Conservation (phyloP, 2,329 filamentous ascomycete genomes). For the Aspergillus eucalypticola region DNA sequence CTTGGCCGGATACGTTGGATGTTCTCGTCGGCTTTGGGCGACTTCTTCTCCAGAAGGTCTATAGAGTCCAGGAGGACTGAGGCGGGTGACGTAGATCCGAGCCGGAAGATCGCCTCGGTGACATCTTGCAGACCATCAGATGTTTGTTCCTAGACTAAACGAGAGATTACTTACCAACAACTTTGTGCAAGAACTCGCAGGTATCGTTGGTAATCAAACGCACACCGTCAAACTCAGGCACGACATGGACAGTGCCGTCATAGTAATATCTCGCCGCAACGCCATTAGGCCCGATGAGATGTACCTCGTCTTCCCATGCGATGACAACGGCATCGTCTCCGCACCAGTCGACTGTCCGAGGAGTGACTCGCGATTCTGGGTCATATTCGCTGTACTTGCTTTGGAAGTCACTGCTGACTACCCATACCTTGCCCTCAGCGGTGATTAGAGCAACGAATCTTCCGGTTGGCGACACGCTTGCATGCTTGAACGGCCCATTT, state of each 20-base stretch:
- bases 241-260: conserved; percentile 83
- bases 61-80: conserved; percentile 93
- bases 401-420: conserved; percentile 94
- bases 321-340: conserved; percentile 91
- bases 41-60: conserved; percentile 86
- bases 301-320: conserved; percentile 97
- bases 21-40: conserved; percentile 95
- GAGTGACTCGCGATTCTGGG: conserved; percentile 78
- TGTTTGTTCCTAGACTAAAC: background rate
- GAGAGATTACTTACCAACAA: conserved; percentile 59
- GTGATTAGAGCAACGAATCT: conserved; percentile 87
- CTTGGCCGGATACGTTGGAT: conserved; percentile 89
- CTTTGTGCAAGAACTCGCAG: conserved; percentile 97
- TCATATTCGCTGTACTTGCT: conserved; percentile 89
- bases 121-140: conserved; percentile 53
- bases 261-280: conserved; percentile 77
- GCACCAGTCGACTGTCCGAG: conserved; percentile 92
- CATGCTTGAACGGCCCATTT: conserved; percentile 87
- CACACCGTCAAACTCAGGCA: conserved; percentile 87
- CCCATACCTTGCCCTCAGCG: conserved; percentile 79
- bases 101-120: conserved; percentile 83
- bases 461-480: conserved; percentile 87
- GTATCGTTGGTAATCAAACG: conserved; percentile 86
- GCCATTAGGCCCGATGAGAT: conserved; percentile 83
- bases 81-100: conserved; percentile 83